Evolutionary conservation across 345 rosid species (phyloP).

Genomic region (Abelmoschus esculentus): DNA sequence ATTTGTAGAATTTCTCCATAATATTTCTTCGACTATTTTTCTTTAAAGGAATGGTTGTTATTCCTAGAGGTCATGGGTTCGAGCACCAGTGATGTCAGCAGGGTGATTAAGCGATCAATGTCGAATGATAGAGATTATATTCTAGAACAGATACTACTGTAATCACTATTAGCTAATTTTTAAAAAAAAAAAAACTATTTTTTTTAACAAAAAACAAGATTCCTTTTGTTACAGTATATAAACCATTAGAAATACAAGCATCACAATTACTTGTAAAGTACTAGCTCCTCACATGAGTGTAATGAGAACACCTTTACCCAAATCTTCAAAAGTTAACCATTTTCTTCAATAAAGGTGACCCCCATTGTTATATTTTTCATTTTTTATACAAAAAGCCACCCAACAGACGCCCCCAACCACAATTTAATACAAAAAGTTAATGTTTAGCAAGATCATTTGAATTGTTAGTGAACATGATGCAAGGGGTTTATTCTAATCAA

Average conservation of each 20-base stretch:
- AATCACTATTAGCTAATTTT: no score
- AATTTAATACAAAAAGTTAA: slow-evolving; percentile 26
- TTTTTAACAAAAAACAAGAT: no score
- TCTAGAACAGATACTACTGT: no score
- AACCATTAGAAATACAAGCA: no score
- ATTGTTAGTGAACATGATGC: slow-evolving; percentile 10
- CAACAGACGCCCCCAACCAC: slow-evolving; percentile 8
- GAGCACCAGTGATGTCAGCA: no score
- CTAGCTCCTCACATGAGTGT: slow-evolving; percentile 31
- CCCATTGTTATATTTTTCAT: neutral
- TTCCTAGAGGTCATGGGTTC: no score
- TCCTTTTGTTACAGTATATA: neutral
- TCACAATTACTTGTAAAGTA: neutral
- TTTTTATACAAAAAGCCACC: slow-evolving; percentile 23
- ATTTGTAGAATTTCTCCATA: no score
- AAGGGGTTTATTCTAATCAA: slow-evolving; percentile 19
- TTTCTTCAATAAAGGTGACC: slow-evolving; percentile 2
- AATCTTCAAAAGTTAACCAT: slow-evolving; percentile 1
- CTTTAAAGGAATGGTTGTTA: no score
- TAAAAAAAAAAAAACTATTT: no score
- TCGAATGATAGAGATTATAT: no score
- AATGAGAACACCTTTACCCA: slow-evolving; percentile 35
- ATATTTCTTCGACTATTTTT: no score
- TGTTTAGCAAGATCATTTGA: neutral
- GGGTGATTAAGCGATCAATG: no score